phyloP scores from a whole-genome alignment of 2,329 filamentous ascomycete genomes.

The Gyromitra esculenta region DNA sequence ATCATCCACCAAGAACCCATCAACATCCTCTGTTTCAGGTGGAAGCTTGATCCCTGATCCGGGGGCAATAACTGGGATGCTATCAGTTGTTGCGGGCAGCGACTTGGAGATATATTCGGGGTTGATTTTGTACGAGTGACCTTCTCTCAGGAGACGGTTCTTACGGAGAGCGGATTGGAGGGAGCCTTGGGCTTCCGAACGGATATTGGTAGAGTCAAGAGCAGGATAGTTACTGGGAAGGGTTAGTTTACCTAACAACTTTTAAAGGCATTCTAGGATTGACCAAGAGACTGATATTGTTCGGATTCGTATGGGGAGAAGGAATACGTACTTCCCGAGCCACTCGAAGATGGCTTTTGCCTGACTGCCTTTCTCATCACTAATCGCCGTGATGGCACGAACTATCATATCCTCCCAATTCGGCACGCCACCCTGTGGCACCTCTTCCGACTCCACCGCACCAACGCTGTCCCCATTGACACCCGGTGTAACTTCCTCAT shows the following conservation, averaged over 20 bases:
- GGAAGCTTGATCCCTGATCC: constrained; percentile 53
- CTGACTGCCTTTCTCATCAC: constrained; percentile 50
- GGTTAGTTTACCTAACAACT: background rate
- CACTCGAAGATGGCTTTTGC: constrained; percentile 55
- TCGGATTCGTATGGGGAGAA: background rate
- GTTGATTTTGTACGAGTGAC: constrained; percentile 54
- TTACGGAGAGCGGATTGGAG: constrained; percentile 52
- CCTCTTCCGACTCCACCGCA: constrained; percentile 23
- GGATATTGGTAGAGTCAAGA: constrained; percentile 51
- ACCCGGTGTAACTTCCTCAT: constrained; percentile 30
- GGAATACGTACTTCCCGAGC: constrained; percentile 50
- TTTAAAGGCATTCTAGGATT: background rate
- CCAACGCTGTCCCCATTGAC: constrained; percentile 32
- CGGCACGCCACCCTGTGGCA: constrained; percentile 37
- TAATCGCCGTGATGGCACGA: constrained; percentile 47
- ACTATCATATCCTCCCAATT: constrained; percentile 56
- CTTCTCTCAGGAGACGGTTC: constrained; percentile 50
- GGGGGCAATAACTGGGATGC: constrained; percentile 50
- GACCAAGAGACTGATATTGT: background rate
- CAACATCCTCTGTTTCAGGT: constrained; percentile 48
- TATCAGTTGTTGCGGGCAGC: constrained; percentile 24
- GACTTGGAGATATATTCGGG: constrained; percentile 46
- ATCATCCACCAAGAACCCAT: constrained; percentile 51
- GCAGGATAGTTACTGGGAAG: constrained; percentile 50
- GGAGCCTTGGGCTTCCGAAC: constrained; percentile 49